These are phyloP conservation scores for Alternaria incomplexa DNA, from an alignment of 2,329 filamentous ascomycete species.

Conservation along the genomic window DNA sequence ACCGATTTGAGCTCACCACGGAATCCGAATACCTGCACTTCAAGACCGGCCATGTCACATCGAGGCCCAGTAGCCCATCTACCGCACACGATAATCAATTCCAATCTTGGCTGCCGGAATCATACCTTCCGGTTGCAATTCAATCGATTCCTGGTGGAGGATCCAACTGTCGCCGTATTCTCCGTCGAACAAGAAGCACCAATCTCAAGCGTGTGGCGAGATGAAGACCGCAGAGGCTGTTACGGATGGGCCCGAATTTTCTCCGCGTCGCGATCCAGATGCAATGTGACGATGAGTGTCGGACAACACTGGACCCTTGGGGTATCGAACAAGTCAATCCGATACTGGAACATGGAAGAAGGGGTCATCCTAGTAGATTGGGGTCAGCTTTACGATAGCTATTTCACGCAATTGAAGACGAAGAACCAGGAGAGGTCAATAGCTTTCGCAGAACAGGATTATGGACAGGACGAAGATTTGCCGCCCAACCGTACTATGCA, in stretches of 20 bases:
- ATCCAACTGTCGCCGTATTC: constrained; percentile 16
- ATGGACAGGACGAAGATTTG: not conserved
- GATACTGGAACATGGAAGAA: constrained; percentile 9
- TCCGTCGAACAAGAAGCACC: constrained; percentile 9
- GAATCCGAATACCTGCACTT: constrained; percentile 1
- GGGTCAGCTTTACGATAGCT: constrained; percentile 9
- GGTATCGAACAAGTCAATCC: constrained; percentile 1
- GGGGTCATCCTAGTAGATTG: constrained; percentile 14
- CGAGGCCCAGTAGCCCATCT: constrained; percentile 2
- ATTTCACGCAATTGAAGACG: constrained; percentile 3
- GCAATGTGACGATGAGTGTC: constrained; percentile 8
- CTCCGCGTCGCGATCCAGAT: not conserved
- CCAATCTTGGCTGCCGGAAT: constrained; percentile 8
- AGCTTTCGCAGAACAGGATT: not conserved
- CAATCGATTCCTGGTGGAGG: constrained; percentile 14
- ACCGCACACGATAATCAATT: constrained; percentile 13
- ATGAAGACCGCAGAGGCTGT: not conserved
- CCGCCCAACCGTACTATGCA: not conserved
- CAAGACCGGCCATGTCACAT: not conserved
- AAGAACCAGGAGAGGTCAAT: not conserved
- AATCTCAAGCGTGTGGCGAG: constrained; percentile 3
- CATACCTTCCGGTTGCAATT: constrained; percentile 6
- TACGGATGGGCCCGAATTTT: constrained; percentile 3
- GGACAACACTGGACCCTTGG: constrained; percentile 11
- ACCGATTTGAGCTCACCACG: not conserved